These are phyloP conservation scores for Curvularia verruculosa DNA, from an alignment of 2,329 filamentous ascomycete species.

Conservation along the genomic window DNA sequence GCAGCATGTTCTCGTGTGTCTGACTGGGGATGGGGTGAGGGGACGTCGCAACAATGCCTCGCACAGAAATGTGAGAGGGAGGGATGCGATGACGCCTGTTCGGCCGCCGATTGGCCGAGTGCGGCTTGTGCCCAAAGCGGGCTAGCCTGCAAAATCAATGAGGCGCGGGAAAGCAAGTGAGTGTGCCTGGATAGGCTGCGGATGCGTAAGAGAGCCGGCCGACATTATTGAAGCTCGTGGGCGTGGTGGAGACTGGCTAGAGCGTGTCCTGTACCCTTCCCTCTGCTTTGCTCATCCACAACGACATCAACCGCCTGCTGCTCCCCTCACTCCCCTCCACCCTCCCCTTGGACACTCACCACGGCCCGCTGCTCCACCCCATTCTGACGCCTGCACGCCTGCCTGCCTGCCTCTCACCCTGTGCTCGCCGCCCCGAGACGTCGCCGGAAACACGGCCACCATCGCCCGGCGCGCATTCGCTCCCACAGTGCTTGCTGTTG, in stretches of 20 bases:
- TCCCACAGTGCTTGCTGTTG: slow-evolving; percentile 7
- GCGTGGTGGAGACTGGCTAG: slow-evolving; percentile 18
- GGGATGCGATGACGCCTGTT: slow-evolving; percentile 21
- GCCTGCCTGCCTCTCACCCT: slow-evolving; percentile 5
- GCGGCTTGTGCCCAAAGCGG: slow-evolving; percentile 13
- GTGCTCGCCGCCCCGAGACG: slow-evolving; percentile 33
- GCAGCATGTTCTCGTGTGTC: slow-evolving; percentile 43
- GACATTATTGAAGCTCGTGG: slow-evolving; percentile 15
- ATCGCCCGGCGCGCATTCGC: slow-evolving; percentile 25
- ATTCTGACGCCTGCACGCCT: background rate
- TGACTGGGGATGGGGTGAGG: slow-evolving; percentile 5
- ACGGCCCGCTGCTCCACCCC: slow-evolving; percentile 20
- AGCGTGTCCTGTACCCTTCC: slow-evolving; percentile 18
- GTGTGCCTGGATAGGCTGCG: slow-evolving; percentile 15
- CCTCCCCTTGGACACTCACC: slow-evolving; percentile 13
- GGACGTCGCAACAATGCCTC: slow-evolving; percentile 6
- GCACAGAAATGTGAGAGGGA: slow-evolving; percentile 21
- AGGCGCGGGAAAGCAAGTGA: slow-evolving; percentile 11
- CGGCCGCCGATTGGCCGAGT: slow-evolving; percentile 30
- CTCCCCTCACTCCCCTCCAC: slow-evolving; percentile 20
- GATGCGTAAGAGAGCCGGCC: slow-evolving; percentile 7
- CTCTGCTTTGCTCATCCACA: slow-evolving; percentile 12
- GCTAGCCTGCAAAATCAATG: slow-evolving; percentile 31
- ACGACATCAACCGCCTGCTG: slow-evolving; percentile 23
- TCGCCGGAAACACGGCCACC: slow-evolving; percentile 29